phyloP scores from a whole-genome alignment of 192 early-diverging fungal genomes.

The Piromyces finnis region DNA sequence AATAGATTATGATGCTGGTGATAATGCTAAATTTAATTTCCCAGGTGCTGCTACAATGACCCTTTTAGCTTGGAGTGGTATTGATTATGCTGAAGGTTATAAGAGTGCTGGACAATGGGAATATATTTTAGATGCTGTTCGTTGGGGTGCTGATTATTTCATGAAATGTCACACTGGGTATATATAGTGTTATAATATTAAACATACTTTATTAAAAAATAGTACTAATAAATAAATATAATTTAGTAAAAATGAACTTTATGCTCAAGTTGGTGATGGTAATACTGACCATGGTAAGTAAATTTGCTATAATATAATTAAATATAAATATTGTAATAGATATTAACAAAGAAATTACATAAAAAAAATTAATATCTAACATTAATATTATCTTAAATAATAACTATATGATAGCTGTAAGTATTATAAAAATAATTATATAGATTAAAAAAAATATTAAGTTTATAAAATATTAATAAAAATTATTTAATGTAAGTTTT shows the following conservation, averaged over 20 bases:
- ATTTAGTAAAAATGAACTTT: slow-evolving; percentile 12
- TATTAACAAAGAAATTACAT: no score
- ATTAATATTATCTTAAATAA: no score
- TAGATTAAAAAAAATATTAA: no score
- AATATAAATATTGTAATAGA: no score
- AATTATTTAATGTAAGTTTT: slow-evolving; percentile 6
- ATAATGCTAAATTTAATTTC: slow-evolving; percentile 37
- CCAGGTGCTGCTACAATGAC: slow-evolving; percentile 25
- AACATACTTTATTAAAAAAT: no score
- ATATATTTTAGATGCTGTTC: slow-evolving; percentile 22
- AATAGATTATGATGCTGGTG: slow-evolving; percentile 21
- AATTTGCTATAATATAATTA: no score
- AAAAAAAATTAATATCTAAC: no score
- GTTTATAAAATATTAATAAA: no score
- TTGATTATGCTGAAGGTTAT: slow-evolving; percentile 10
- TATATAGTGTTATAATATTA: no score
- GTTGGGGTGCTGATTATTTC: slow-evolving; percentile 3
- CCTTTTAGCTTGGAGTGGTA: slow-evolving; percentile 25
- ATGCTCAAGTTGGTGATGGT: slow-evolving; percentile 16
- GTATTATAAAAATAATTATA: no score
- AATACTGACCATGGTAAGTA: neutral
- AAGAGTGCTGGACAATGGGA: slow-evolving; percentile 16
- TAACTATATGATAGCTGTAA: no score
- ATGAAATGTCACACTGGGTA: slow-evolving; percentile 31
- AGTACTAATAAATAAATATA: no score